phyloP scores from a whole-genome alignment of 2,329 filamentous ascomycete species.

The Cercospora sp. region DNA sequence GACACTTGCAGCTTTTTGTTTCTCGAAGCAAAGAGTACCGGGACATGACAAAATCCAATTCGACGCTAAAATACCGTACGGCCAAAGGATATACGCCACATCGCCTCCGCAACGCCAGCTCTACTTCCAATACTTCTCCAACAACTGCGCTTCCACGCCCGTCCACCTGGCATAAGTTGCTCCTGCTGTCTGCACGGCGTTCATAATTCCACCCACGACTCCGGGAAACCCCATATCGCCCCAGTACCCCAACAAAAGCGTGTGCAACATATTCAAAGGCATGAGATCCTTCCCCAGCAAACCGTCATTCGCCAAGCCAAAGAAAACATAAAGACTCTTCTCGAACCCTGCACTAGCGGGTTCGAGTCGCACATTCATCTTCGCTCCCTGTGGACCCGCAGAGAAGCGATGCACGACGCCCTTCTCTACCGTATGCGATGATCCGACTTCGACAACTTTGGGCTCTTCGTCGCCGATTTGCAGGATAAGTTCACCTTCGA shows the following conservation, averaged over 20 bases:
- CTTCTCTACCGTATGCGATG: not conserved
- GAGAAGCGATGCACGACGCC: not conserved
- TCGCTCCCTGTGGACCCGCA: not conserved
- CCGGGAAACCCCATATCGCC: not conserved
- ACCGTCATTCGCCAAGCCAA: not conserved
- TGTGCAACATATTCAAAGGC: not conserved
- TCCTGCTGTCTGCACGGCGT: not conserved
- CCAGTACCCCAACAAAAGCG: not conserved
- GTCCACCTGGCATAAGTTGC: not conserved
- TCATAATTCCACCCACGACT: not conserved
- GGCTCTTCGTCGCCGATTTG: not conserved
- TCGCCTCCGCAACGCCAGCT: not conserved
- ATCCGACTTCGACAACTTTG: not conserved
- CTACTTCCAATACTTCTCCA: not conserved
- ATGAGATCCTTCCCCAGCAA: not conserved
- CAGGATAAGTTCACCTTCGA: not conserved
- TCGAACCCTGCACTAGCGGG: not conserved
- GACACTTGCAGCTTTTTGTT: not conserved
- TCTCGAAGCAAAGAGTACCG: not conserved
- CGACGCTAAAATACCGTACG: slow-evolving; percentile 4
- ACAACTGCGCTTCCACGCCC: not conserved
- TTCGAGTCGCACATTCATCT: not conserved
- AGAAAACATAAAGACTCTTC: not conserved
- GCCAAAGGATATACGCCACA: not conserved
- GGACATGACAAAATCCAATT: not conserved